Base-by-base conservation (phyloP, 257 asterid genomes). In the Solanum stenotomum region DNA sequence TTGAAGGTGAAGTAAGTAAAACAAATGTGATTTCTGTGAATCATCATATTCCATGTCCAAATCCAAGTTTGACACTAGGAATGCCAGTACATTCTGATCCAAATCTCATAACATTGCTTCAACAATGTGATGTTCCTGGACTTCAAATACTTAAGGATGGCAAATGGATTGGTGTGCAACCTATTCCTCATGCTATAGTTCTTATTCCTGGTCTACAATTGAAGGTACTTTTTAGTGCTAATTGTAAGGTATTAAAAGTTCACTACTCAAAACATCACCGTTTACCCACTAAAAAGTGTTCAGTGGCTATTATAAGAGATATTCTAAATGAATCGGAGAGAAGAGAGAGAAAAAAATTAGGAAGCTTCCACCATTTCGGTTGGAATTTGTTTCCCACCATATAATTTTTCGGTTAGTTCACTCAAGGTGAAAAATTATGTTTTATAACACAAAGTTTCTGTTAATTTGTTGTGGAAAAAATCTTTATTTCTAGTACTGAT, bases 51-150 rank as follows among this genome's bases (percentile, higher is more conserved):
- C 94, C 96, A 56, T 95, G 99, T 87, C 96, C 98, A 0, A 89
- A 96, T 72, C 99, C 99, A 5, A 92, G 92, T 44, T 77, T 94
- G 56, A 94, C 98, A 1, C 81, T 95, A 25, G 99, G 98, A 75
- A 86, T 95, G 92, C 93, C 93, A 3, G 90, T 87, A 63, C 99
- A 96, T 86, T n/a, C 89, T 14, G 99, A 95, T 61, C 97, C 99
- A 3, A 94, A 93, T 72, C 94, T 96, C 71, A 91, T 95, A 11
- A 96, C 90, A 89, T 76, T 95, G 76, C 95, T 95, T 70, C 93
- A 94, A 2, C 98, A 95, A 87, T 83, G 88, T 25, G 87, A 86
- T 38, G 89, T 84, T 2, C 79, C 88, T 35, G 93, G 92, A 1
- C 90, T 89, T 84, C 92, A 90, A 31, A 85, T 89, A 42, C 44